Percentiles rank a stretch among this genome's conserved stretches.
phyloP scores from a whole-genome alignment of 2,329 filamentous ascomycete genomes.

The Exophiala xenobiotica region DNA sequence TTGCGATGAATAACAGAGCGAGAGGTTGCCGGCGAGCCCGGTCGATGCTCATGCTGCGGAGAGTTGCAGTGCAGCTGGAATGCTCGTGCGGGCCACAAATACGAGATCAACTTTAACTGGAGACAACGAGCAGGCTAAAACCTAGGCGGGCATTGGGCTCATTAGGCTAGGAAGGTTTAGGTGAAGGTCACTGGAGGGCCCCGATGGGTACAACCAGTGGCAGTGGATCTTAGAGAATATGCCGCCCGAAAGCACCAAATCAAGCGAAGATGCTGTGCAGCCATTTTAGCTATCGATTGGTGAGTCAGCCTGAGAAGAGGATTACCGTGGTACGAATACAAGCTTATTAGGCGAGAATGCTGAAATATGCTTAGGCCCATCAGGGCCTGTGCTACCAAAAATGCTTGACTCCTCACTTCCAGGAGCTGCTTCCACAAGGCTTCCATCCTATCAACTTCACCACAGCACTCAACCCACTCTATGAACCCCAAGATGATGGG shows the following conservation, averaged over 20 bases:
- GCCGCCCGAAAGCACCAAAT: not conserved
- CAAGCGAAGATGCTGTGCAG: not conserved
- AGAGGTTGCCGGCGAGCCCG: not conserved
- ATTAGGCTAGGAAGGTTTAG: too few species aligned
- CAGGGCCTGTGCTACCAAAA: too few species aligned
- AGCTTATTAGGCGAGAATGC: too few species aligned
- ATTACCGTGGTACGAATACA: too few species aligned
- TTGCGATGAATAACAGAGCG: not conserved
- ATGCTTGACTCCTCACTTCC: too few species aligned
- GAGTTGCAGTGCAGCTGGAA: not conserved
- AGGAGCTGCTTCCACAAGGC: too few species aligned
- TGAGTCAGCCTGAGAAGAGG: conserved; percentile 4
- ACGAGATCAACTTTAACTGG: not conserved
- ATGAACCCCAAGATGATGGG: too few species aligned
- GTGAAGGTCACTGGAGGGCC: not conserved
- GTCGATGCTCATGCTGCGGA: not conserved
- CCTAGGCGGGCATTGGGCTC: too few species aligned
- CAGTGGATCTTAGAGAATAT: not conserved
- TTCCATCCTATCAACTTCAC: too few species aligned
- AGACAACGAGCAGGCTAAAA: too few species aligned
- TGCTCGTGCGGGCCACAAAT: not conserved
- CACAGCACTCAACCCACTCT: too few species aligned
- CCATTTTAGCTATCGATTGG: not conserved
- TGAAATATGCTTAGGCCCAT: too few species aligned
- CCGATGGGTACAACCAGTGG: not conserved